These are phyloP conservation scores for Ilyonectria sp. DNA, from an alignment of 2,329 filamentous ascomycete species.

Conservation along the genomic window DNA sequence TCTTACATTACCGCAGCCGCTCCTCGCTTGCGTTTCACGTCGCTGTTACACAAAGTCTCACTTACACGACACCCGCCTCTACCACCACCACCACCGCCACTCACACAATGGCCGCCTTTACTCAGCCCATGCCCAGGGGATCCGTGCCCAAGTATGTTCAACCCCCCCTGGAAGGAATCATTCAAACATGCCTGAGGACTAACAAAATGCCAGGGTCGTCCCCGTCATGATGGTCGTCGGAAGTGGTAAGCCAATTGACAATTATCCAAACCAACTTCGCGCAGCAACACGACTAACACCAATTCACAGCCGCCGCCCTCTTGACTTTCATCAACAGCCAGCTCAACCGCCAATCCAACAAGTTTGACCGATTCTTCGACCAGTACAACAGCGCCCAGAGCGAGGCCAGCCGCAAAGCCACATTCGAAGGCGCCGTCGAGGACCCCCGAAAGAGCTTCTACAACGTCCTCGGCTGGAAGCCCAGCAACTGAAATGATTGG, in stretches of 20 bases:
- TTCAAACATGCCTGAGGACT: background rate
- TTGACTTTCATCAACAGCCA: conserved; percentile 38
- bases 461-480: conserved; percentile 45
- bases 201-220: conserved; percentile 37
- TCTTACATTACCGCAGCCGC: conserved; percentile 11
- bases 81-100: conserved; percentile 24
- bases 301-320: conserved; percentile 27
- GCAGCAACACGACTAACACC: conserved; percentile 7
- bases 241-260: conserved; percentile 31
- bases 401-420: conserved; percentile 38
- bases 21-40: conserved; percentile 22
- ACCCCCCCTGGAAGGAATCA: background rate
- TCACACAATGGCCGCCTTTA: conserved; percentile 39
- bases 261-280: background rate
- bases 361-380: conserved; percentile 44
- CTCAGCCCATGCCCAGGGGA: conserved; percentile 40
- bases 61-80: conserved; percentile 32
- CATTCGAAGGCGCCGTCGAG: conserved; percentile 42
- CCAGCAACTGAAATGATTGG: background rate
- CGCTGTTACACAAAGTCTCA: conserved; percentile 25
- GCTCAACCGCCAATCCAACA: conserved; percentile 39
- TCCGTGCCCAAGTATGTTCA: conserved; percentile 39
- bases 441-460: conserved; percentile 45
- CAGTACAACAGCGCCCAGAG: conserved; percentile 45
- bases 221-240: conserved; percentile 43